phyloP scores from a whole-genome alignment of 192 early-diverging fungal genomes.

The Phlyctochytrium planicorne region DNA sequence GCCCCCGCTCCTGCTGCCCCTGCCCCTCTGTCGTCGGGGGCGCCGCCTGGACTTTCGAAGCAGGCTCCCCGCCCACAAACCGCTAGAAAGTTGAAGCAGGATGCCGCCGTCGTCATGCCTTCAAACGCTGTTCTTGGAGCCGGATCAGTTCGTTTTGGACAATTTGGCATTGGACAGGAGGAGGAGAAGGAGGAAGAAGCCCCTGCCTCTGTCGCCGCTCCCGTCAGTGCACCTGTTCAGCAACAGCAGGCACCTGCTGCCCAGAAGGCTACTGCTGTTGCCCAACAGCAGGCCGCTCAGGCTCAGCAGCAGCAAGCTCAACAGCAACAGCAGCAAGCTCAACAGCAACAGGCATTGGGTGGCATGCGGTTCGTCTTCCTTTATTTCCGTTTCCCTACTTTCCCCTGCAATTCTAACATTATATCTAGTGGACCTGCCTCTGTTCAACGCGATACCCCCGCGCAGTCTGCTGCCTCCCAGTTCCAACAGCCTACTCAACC shows the following conservation, averaged over 20 bases:
- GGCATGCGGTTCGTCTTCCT: neutral
- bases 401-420: neutral
- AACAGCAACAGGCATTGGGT: constrained; percentile 2
- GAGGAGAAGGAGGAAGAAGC: constrained; percentile 18
- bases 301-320: constrained; percentile 7
- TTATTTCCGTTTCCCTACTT: neutral
- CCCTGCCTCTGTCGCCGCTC: neutral
- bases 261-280: neutral
- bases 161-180: constrained; percentile 46
- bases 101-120: constrained; percentile 88
- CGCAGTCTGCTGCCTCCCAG: neutral
- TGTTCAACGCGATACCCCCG: neutral
- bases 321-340: constrained; percentile 13
- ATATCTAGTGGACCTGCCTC: neutral
- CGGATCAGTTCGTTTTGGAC: constrained; percentile 69
- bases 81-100: constrained; percentile 80
- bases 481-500: neutral
- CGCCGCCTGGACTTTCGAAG: constrained; percentile 24
- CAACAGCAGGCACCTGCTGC: constrained; percentile 12
- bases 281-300: constrained; percentile 4
- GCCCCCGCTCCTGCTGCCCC: neutral
- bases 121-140: constrained; percentile 57
- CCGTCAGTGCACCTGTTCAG: constrained; percentile 11
- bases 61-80: constrained; percentile 37
- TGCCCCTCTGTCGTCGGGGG: neutral